These are phyloP conservation scores for Claviceps sp. DNA, from an alignment of 2,329 filamentous ascomycete genomes.

Conservation along the genomic window DNA sequence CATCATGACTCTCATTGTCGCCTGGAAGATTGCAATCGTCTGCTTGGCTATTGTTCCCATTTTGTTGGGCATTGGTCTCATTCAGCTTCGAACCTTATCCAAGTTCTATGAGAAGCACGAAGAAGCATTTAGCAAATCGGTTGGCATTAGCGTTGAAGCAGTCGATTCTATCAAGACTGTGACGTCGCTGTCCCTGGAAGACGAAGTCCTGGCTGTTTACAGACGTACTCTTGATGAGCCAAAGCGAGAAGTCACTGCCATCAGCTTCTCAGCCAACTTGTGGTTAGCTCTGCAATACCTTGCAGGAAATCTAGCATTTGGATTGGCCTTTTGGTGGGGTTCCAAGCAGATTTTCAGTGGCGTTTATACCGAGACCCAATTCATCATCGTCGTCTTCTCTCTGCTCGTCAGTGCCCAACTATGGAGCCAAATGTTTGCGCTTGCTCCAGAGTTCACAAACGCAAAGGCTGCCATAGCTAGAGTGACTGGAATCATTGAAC, in stretches of 20 bases:
- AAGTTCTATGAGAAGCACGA: constrained; percentile 50
- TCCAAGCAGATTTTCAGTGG: constrained; percentile 55
- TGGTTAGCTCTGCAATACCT: constrained; percentile 48
- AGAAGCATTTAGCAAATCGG: constrained; percentile 49
- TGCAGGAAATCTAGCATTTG: constrained; percentile 54
- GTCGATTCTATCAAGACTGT: constrained; percentile 53
- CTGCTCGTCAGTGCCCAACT: constrained; percentile 46
- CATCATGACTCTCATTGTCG: constrained; percentile 55
- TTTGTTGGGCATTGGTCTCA: constrained; percentile 53
- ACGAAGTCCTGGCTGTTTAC: constrained; percentile 39
- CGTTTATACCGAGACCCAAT: constrained; percentile 50
- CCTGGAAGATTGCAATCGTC: constrained; percentile 65
- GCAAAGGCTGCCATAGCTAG: constrained; percentile 3
- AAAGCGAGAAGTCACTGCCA: constrained; percentile 38
- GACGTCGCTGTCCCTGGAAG: constrained; percentile 39
- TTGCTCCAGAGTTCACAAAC: constrained; percentile 39
- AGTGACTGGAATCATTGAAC: neutral
- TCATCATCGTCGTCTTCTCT: constrained; percentile 53
- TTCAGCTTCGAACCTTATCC: constrained; percentile 51
- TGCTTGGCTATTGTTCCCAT: constrained; percentile 56
- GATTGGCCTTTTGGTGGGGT: constrained; percentile 71
- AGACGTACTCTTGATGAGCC: constrained; percentile 34
- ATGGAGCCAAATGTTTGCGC: constrained; percentile 45
- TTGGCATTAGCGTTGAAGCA: constrained; percentile 53
- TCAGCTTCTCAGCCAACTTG: constrained; percentile 35